Evolutionary conservation across 345 rosid genomes (phyloP), one percentile per base, ranked within the genome.

Genomic region (Eucalyptus cloeziana): DNA sequence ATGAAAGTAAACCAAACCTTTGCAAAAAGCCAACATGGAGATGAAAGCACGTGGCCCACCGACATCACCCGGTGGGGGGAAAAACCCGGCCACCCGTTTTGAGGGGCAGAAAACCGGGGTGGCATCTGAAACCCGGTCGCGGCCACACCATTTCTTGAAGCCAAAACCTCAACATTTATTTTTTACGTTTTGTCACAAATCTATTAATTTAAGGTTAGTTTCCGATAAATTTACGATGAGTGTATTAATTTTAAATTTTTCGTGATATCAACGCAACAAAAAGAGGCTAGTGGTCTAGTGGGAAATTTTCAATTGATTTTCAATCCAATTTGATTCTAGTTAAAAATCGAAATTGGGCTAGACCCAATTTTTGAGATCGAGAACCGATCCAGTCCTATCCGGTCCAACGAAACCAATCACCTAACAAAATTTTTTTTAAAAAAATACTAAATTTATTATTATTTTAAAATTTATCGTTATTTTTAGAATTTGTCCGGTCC

Each of bases 291-390:
- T 21, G 58, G 10, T 1, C 0, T 7, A 7, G 2, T 52, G 58
- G 4, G 25, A 52, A 52, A 7, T 19, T 52, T 52, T 52, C 58
- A 52, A 19, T 52, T 19, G 10, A 52, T 52, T 52, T 52, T 52
- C 0, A 0, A 0, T 52, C 0, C 0, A 21, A 52, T 52, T 52
- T 0, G 0, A 52, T 19, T 52, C 10, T 52, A 19, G 0, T 52
- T 52, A 52, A 4, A 52, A 52, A 21, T 52, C 0, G 0, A 0
- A 21, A 52, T 19, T 1, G 4, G 58, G 0, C 0, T 17, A 0
- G 24, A 3, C 1, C 7, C 0, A 3, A 17, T 52, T 52, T 52
- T 19, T 19, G 4, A 52, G 4, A 52, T 52, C 4, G 0, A 17
- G 0, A 2, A 52, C 0, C 4, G 1, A 52, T 52, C 47, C 3